Percentiles rank a stretch among this genome's conserved stretches.
Conservation (phyloP, 2,329 filamentous ascomycete genomes). For the Aquanectria penicillioides region DNA sequence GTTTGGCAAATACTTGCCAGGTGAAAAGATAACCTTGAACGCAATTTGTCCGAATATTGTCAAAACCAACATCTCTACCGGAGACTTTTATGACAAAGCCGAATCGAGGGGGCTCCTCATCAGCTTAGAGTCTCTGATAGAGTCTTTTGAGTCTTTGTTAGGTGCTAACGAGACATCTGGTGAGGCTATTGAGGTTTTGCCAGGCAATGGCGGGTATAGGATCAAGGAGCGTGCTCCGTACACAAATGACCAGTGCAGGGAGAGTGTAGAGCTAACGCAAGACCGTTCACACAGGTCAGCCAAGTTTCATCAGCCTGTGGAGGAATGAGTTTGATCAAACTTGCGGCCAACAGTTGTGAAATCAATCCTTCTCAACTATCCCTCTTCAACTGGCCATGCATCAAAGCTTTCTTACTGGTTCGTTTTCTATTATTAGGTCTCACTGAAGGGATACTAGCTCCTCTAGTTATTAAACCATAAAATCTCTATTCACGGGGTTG, state of each 20-base stretch:
- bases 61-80: conserved; percentile 3
- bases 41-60: conserved; percentile 12
- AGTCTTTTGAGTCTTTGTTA: not conserved
- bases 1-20: conserved; percentile 6
- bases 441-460: too few relatives aligned
- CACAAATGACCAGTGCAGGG: conserved; percentile 2
- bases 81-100: conserved; percentile 8
- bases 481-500: too few relatives aligned
- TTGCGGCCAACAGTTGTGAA: too few relatives aligned
- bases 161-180: not conserved
- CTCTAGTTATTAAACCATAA: too few relatives aligned
- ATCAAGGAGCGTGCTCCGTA: conserved; percentile 3
- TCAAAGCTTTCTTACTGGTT: too few relatives aligned
- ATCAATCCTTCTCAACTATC: too few relatives aligned
- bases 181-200: conserved; percentile 8
- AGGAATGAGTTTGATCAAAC: not conserved
- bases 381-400: too few relatives aligned
- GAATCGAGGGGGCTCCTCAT: not conserved
- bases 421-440: too few relatives aligned
- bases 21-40: conserved; percentile 8
- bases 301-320: conserved; percentile 1
- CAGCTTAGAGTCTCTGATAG: not conserved
- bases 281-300: not conserved
- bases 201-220: conserved; percentile 1
- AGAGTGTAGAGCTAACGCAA: not conserved